Conservation (phyloP, 352 stramenopile species). For the Phytophthora boehmeriae region DNA sequence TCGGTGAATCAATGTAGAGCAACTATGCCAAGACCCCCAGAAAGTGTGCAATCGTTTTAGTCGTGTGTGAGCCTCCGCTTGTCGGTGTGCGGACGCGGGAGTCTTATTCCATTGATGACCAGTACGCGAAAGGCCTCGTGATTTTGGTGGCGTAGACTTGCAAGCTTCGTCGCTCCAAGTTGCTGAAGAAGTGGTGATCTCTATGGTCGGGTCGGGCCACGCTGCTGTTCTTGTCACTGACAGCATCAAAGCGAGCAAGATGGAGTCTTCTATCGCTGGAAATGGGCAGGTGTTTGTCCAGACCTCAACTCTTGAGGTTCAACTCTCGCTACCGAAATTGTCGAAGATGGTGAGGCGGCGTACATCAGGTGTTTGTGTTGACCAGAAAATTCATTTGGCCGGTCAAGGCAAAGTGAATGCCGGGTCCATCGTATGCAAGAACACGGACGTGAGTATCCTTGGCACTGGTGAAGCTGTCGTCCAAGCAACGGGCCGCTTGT, state of each 20-base stretch:
- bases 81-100: too few species aligned
- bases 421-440: conserved; percentile 45
- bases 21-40: too few species aligned
- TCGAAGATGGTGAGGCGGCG: conserved; percentile 40
- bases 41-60: too few species aligned
- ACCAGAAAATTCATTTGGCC: conserved; percentile 34
- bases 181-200: conserved; percentile 26
- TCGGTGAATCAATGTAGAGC: too few species aligned
- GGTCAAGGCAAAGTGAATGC: conserved; percentile 46
- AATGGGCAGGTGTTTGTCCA: conserved; percentile 42
- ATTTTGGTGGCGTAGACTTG: conserved; percentile 40
- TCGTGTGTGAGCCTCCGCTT: too few species aligned
- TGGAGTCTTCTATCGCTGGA: conserved; percentile 33
- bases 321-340: conserved; percentile 29
- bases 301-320: conserved; percentile 12
- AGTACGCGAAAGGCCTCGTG: too few species aligned
- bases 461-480: conserved; percentile 47
- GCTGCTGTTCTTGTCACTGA: conserved; percentile 32
- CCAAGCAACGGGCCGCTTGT: conserved; percentile 46
- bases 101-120: too few species aligned
- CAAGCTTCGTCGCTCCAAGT: conserved; percentile 20
- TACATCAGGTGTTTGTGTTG: conserved; percentile 38
- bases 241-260: conserved; percentile 19
- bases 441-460: conserved; percentile 46
- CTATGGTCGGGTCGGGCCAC: conserved; percentile 18